Conservation (phyloP, 2,329 filamentous ascomycete genomes). For the Aspergillus quadricinctus region DNA sequence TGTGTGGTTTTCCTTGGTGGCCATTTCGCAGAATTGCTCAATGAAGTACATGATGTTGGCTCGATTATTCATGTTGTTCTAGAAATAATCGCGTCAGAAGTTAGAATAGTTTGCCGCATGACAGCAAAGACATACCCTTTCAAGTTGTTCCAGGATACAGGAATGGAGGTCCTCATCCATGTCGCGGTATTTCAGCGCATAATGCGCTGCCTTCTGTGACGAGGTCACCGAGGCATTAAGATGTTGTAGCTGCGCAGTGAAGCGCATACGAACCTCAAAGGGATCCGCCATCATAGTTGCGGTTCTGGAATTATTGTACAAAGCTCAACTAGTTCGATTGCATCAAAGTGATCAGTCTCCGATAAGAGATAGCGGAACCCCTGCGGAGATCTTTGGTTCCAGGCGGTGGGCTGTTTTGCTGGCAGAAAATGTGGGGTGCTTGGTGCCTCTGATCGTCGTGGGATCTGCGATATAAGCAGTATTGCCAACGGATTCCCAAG, state of each 20-base stretch:
- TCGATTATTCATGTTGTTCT: conserved; percentile 93
- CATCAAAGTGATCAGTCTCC: neutral
- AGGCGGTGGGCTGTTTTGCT: conserved; percentile 17
- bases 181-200: conserved; percentile 88
- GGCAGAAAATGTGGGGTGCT: conserved; percentile 22
- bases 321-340: neutral
- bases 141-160: conserved; percentile 93
- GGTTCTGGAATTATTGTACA: neutral
- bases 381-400: neutral
- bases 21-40: conserved; percentile 86
- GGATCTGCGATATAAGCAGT: neutral
- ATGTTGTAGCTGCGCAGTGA: conserved; percentile 83
- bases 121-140: conserved; percentile 55
- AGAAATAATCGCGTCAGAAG: neutral
- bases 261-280: conserved; percentile 97
- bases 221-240: conserved; percentile 87
- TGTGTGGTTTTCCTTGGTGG: conserved; percentile 67
- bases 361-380: neutral
- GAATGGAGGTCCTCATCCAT: conserved; percentile 97
- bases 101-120: neutral
- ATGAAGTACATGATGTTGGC: conserved; percentile 99
- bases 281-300: conserved; percentile 67
- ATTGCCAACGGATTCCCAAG: neutral
- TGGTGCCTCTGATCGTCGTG: conserved; percentile 8
- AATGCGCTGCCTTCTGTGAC: conserved; percentile 87